phyloP scores from a whole-genome alignment of 2,329 filamentous ascomycete genomes.

The Purpureocillium lavendulum region DNA sequence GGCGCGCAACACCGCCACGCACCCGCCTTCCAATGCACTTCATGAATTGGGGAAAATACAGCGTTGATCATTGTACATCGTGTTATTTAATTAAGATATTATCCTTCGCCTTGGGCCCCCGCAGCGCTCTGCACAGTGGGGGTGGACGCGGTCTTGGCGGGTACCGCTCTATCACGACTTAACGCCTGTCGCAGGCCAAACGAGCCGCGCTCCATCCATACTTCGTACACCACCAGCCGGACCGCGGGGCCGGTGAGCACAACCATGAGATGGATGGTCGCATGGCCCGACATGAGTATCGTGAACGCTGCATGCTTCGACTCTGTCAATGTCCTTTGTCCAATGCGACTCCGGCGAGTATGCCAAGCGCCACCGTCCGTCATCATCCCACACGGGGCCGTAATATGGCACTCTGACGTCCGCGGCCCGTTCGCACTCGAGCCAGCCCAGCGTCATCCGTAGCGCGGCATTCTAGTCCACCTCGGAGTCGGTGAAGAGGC shows the following conservation, averaged over 20 bases:
- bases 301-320: not conserved
- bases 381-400: too few relatives aligned
- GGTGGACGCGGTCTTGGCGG: not conserved
- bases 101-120: conserved; percentile 4
- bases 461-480: conserved; percentile 13
- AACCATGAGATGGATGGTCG: too few relatives aligned
- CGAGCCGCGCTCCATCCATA: too few relatives aligned
- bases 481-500: conserved; percentile 25
- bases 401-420: too few relatives aligned
- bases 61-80: not conserved
- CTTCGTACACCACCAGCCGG: too few relatives aligned
- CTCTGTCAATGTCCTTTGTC: not conserved
- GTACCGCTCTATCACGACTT: conserved; percentile 19
- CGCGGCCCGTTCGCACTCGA: not conserved
- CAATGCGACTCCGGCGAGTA: too few relatives aligned
- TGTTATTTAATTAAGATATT: conserved; percentile 3
- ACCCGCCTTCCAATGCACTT: too few relatives aligned
- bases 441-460: conserved; percentile 5
- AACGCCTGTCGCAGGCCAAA: conserved; percentile 10
- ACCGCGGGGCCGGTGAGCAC: too few relatives aligned
- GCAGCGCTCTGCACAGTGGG: not conserved
- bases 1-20: not conserved
- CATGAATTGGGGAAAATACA: not conserved
- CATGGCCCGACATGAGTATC: too few relatives aligned
- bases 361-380: too few relatives aligned